phyloP scores from a whole-genome alignment of 192 early-diverging fungal genomes.

The Umbelopsis sp. region DNA sequence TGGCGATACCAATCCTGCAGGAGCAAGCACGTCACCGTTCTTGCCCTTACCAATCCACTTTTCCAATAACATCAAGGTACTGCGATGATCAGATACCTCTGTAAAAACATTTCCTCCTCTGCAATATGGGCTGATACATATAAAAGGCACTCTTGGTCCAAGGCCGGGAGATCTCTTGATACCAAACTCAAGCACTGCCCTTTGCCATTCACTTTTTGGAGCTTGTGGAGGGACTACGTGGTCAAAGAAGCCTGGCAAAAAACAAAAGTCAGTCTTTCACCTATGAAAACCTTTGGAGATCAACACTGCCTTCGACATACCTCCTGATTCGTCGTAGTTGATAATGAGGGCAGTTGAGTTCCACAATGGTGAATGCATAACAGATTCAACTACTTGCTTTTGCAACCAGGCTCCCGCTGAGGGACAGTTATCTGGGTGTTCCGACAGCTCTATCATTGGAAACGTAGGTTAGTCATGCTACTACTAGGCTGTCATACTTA shows the following conservation, averaged over 20 bases:
- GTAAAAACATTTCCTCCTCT: constrained; percentile 24
- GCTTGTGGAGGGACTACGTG: constrained; percentile 19
- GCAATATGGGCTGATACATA: constrained; percentile 23
- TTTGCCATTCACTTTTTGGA: constrained; percentile 13
- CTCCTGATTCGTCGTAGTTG: constrained; percentile 24
- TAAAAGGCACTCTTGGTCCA: constrained; percentile 22
- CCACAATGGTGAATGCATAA: constrained; percentile 3
- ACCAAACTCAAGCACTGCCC: background rate
- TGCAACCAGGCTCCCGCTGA: constrained; percentile 22
- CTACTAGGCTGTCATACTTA: background rate
- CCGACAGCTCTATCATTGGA: background rate
- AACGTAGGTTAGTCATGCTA: background rate
- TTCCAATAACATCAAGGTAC: constrained; percentile 22
- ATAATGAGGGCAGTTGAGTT: constrained; percentile 21
- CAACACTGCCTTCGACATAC: background rate
- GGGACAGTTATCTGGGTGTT: constrained; percentile 22
- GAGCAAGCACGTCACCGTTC: constrained; percentile 9
- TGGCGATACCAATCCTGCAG: constrained; percentile 5
- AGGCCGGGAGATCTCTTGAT: background rate
- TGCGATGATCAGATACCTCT: constrained; percentile 25
- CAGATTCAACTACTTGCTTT: constrained; percentile 16
- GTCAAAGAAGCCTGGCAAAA: background rate
- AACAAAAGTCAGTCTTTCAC: too few relatives aligned
- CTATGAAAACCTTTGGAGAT: too few relatives aligned
- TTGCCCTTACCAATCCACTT: constrained; percentile 23